These are phyloP conservation scores for Elsinoe arachidis DNA, from an alignment of 2,329 filamentous ascomycete species.

Conservation along the genomic window DNA sequence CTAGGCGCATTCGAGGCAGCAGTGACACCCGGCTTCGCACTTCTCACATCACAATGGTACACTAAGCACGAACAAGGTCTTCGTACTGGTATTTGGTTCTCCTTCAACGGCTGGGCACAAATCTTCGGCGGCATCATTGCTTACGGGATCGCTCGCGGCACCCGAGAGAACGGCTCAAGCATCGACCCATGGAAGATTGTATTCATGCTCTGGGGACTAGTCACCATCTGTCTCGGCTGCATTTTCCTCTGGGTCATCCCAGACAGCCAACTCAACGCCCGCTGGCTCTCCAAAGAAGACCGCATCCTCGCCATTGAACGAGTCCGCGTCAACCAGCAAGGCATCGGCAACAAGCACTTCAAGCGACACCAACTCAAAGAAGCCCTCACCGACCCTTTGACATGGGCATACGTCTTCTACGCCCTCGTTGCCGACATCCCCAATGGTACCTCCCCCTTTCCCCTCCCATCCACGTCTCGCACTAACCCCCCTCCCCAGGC, in stretches of 20 bases:
- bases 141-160: slow-evolving; percentile 54
- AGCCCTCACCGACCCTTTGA: slow-evolving; percentile 48
- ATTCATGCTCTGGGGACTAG: slow-evolving; percentile 38
- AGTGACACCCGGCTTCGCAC: slow-evolving; percentile 59
- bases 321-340: slow-evolving; percentile 65
- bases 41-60: slow-evolving; percentile 65
- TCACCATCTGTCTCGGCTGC: slow-evolving; percentile 35
- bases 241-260: slow-evolving; percentile 42
- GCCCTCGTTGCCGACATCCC: slow-evolving; percentile 50
- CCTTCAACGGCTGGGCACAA: slow-evolving; percentile 56
- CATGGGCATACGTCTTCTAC: slow-evolving; percentile 53
- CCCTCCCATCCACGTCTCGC: not conserved
- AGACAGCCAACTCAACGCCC: slow-evolving; percentile 52
- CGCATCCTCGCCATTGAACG: slow-evolving; percentile 60
- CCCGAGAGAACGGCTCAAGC: slow-evolving; percentile 44
- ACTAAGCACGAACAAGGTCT: slow-evolving; percentile 59
- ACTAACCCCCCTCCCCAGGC: slow-evolving; percentile 17
- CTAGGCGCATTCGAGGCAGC: slow-evolving; percentile 60
- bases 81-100: slow-evolving; percentile 59
- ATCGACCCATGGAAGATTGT: slow-evolving; percentile 59
- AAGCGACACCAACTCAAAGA: slow-evolving; percentile 58
- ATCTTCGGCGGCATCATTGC: slow-evolving; percentile 55
- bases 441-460: slow-evolving; percentile 34
- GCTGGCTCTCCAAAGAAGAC: slow-evolving; percentile 58
- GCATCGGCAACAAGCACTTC: slow-evolving; percentile 62